Evolutionary conservation across 768 basidiomycete species (phyloP), one percentile per base, ranked within the genome.

Genomic region (Serpula lacrymans): DNA sequence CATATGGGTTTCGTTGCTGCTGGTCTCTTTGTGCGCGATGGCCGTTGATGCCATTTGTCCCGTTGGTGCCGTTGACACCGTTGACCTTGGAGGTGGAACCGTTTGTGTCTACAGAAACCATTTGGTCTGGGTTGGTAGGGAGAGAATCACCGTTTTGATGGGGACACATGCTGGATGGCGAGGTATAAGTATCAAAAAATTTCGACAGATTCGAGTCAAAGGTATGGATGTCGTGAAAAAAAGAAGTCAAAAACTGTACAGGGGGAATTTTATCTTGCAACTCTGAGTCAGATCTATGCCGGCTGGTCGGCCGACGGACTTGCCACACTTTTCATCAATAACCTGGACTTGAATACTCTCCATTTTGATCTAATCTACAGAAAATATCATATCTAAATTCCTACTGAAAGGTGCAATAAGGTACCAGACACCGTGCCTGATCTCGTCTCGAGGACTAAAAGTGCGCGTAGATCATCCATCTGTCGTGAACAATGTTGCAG

Each of bases 1-100:
- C 91, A 59, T 95, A 95, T 11, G 89, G 85, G 59, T 92, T 92
- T 42, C 69, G 63, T 14, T 58, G 68, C 43, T 72, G 75, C 37
- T 66, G 60, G 18, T 70, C 60, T n/a, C n/a, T n/a, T n/a, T n/a
- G n/a, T n/a, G n/a, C n/a, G 34, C 52, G 46, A 36, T 60, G 51
- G 14, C 46, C 42, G 34, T 34, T 37, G n/a, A 38, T 40, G 54
- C 64, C 49, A 52, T 54, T 42, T 24, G 65, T 55, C n/a, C n/a
- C n/a, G 43, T 64, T 61, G 39, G 47, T 20, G 10, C 56, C 37
- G 16, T 62, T 67, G 45, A 55, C 59, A 29, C 69, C 55, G 35
- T 77, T 81, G 67, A 34, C 64, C 72, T 40, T 42, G 59, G 48
- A 62, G 51, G 60, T 54, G 50, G 54, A 42, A 55, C 74, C 65